A percentile compares a stretch with the other conserved stretches of the same genome.
Evolutionary conservation across 75 land plant genomes (phyloP).

Genomic region (Isoetes taiwanensis): DNA sequence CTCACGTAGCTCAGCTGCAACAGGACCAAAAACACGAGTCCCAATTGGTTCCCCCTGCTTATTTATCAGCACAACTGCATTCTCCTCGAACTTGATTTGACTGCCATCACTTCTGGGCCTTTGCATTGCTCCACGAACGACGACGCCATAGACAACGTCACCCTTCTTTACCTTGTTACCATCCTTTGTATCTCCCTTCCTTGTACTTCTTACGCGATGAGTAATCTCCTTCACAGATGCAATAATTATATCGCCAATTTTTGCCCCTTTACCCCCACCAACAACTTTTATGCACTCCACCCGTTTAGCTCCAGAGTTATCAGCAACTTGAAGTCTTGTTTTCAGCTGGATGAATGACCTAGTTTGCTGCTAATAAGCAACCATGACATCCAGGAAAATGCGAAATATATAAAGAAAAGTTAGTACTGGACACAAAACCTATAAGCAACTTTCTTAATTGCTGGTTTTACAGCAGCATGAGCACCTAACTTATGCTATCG

Average conservation of each 20-base stretch:
- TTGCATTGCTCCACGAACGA: constrained; percentile 91
- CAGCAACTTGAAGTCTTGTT: constrained; percentile 65
- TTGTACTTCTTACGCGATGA: no score
- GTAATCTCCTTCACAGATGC: constrained; percentile 92
- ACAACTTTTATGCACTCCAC: constrained; percentile 85
- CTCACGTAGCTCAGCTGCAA: constrained; percentile 76
- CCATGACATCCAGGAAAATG: no score
- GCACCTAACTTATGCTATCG: no score
- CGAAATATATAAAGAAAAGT: no score
- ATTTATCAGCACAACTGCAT: constrained; percentile 84
- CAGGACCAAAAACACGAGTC: constrained; percentile 88
- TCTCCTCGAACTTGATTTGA: constrained; percentile 86
- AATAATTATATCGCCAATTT: constrained; percentile 79
- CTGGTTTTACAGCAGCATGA: no score
- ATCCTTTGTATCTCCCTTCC: no score
- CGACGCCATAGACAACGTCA: constrained; percentile 75
- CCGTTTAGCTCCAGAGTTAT: constrained; percentile 88
- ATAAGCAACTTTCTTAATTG: no score
- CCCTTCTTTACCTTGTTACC: constrained; percentile 96
- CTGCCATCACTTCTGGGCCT: constrained; percentile 76
- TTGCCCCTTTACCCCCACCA: constrained; percentile 43
- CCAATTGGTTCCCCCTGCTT: constrained; percentile 94
- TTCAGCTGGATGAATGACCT: constrained; percentile 53
- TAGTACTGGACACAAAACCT: no score
- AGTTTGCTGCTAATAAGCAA: constrained; percentile 31